These are phyloP conservation scores for Halenospora varia DNA, from an alignment of 495 filamentous ascomycete genomes.

Conservation along the genomic window DNA sequence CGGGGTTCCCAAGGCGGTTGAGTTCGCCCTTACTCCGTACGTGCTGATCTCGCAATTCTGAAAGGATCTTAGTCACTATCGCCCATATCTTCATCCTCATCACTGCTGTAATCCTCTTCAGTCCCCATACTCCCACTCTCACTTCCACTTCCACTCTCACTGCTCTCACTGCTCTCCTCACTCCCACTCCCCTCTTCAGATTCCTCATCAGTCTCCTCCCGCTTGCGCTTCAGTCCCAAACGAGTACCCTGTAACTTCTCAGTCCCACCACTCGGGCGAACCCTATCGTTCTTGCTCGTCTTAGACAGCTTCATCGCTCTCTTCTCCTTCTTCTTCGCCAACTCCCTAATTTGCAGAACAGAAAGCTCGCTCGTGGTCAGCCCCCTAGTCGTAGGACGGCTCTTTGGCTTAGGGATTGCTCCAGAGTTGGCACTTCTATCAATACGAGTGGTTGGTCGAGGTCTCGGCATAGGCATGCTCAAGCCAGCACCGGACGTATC, in stretches of 20 bases:
- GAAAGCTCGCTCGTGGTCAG: background rate
- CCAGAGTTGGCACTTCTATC: background rate
- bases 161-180: background rate
- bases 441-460: background rate
- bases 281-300: background rate
- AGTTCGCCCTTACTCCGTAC: too few relatives aligned
- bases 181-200: background rate
- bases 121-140: background rate
- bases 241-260: too few relatives aligned
- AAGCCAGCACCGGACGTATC: background rate
- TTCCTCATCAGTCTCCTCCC: too few relatives aligned
- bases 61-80: background rate
- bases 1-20: too few relatives aligned
- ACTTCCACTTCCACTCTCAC: background rate
- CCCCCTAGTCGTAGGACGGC: background rate
- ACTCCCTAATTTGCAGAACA: background rate
- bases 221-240: too few relatives aligned
- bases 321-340: background rate
- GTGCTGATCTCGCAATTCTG: background rate
- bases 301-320: background rate
- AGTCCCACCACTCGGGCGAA: too few relatives aligned
- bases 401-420: background rate
- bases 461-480: background rate
- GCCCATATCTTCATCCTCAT: background rate
- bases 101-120: background rate